These are phyloP conservation scores for Nannizziopsis arthrosporioides DNA, from an alignment of 2,329 filamentous ascomycete genomes.

Conservation along the genomic window DNA sequence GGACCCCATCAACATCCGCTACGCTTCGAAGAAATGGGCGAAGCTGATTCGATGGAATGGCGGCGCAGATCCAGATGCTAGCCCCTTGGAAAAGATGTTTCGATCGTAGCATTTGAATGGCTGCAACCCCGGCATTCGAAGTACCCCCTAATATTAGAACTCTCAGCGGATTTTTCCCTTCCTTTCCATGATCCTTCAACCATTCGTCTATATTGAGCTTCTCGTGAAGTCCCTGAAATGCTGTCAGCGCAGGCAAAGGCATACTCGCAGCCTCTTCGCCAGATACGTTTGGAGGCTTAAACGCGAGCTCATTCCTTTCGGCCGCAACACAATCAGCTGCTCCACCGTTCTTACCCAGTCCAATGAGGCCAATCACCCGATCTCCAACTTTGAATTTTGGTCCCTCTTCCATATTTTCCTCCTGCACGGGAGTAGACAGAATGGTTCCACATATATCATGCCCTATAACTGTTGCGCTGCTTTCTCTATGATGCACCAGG, in stretches of 20 bases:
- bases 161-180: slow-evolving; percentile 18
- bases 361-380: slow-evolving; percentile 30
- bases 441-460: slow-evolving; percentile 34
- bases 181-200: slow-evolving; percentile 1
- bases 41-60: slow-evolving; percentile 23
- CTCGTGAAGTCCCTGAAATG: slow-evolving; percentile 33
- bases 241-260: slow-evolving; percentile 30
- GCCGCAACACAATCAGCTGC: slow-evolving; percentile 33
- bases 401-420: slow-evolving; percentile 22
- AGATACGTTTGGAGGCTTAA: slow-evolving; percentile 29
- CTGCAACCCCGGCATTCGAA: slow-evolving; percentile 28
- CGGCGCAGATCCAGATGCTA: slow-evolving; percentile 29
- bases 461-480: slow-evolving; percentile 27
- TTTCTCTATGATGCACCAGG: slow-evolving; percentile 17
- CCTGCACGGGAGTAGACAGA: slow-evolving; percentile 25
- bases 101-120: slow-evolving; percentile 29
- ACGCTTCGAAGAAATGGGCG: slow-evolving; percentile 21
- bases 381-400: slow-evolving; percentile 33
- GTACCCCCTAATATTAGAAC: slow-evolving; percentile 28
- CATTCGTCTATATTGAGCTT: slow-evolving; percentile 19
- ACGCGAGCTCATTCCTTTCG: slow-evolving; percentile 29
- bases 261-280: slow-evolving; percentile 28
- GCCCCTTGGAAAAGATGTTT: slow-evolving; percentile 23
- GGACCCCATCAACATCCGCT: slow-evolving; percentile 26
- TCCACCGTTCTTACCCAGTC: slow-evolving; percentile 30